Evolutionary conservation across 306 rosid genomes (phyloP), one percentile per base, ranked within the genome.

Genomic region (Dryas drummondii): DNA sequence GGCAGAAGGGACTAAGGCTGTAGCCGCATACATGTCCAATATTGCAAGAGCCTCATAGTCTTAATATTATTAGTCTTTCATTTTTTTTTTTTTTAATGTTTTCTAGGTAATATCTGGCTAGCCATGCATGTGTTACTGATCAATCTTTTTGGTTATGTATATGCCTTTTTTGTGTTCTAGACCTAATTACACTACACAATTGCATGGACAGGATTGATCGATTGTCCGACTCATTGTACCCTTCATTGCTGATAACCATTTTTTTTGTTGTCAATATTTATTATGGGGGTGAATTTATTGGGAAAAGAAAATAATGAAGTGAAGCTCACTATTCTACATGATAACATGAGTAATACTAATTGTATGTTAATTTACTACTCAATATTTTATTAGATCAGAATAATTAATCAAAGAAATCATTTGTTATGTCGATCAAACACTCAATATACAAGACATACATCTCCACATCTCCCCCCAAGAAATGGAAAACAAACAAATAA

Each of bases 1-100:
- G 71, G 91, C 91, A 4, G 94, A 93, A 79, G 93, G 94, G 54
- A 67, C 80, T 4, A 90, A 90, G 76, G 96, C 91, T 53, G 84
- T 88, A 3, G 74, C 78, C 37, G 77, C 69, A 4, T 86, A 79
- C 32, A 54, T 77, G 5, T 73, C 84, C 68, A 10, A 66, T 74
- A 48, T 42, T 71, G 50, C 50, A 44, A 60, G 61, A 51, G 1
- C n/a, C 0, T 16, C 62, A 7, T 51, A 56, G 71, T 53, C 72
- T 47, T 14, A 32, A 42, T 32, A 32, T 32, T 2, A 32, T 53
- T 45, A 58, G 50, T 49, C 62, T 19, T 3, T 37, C 4, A 7
- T 7, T 17, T 51, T 19, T 5, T 10, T 71, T 11, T 2, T 19
- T 42, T 5, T 53, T 5, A 32, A 32, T 32, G 37, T 32, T 32